Base-by-base conservation (phyloP, 257 asterid species). In the Oldenlandia corymbosa region DNA sequence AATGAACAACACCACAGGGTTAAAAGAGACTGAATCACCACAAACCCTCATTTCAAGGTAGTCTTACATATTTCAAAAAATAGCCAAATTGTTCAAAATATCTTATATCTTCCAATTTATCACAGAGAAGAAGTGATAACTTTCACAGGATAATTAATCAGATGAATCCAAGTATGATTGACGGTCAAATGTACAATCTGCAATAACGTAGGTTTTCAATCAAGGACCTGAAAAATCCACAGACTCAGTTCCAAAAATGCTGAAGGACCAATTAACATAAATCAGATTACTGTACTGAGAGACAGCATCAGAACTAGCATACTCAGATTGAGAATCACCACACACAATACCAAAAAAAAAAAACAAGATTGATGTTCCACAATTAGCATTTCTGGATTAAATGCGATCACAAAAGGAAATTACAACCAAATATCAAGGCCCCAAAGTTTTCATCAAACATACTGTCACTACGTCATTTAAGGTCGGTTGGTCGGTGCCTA, bases 251-350 rank as follows among this genome's bases (percentile, higher is more conserved):
- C 34, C 52, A 18, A n/a, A n/a, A n/a, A 48, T 26, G 10, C 0
- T 12, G 27, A 49, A 48, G 66, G 27, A 16, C 23, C n/a, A 32
- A 43, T 20, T 7, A 34, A 68, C 16, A 37, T 26, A 47, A 16
- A 68, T 54, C 32, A 26, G 41, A 50, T 37, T 20, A 34, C 18
- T 39, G 31, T 28, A 52, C 57, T 20, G 18, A 16, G 23, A 21
- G 45, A 21, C 52, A 51, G 51, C 51, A 56, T 2, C 47, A 13
- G 47, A 61, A 69, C 43, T 34, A 37, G 20, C 39, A 50, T 34
- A 63, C 14, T 27, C 48, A 20, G 5, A 30, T 34, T 7, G 45
- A 55, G 1, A 55, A 41, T 42, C 45, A 54, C 48, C 71, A 43
- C 5, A 42, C 1, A 12, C 34, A 54, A n/a, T n/a, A n/a, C n/a